Conservation (phyloP, 2,329 filamentous ascomycete genomes). For the Penicillium verrucosum region DNA sequence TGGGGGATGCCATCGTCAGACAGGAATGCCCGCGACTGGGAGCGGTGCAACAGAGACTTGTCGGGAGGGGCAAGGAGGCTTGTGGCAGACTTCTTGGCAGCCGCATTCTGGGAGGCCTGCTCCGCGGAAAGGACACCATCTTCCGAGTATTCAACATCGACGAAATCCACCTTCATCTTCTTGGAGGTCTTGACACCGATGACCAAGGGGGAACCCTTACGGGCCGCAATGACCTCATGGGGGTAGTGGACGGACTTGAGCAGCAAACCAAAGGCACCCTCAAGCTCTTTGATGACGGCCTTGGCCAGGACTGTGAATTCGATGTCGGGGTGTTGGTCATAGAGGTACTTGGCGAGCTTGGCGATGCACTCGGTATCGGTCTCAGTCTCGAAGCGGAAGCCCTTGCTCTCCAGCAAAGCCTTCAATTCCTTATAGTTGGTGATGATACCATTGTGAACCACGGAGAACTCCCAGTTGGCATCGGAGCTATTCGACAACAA, state of each 20-base stretch:
- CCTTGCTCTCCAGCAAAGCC: conserved; percentile 87
- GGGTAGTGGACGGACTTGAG: conserved; percentile 99
- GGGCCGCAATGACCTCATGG: conserved; percentile 94
- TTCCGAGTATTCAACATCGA: conserved; percentile 95
- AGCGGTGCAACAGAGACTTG: conserved; percentile 97
- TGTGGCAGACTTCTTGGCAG: conserved; percentile 81
- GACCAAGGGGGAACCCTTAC: conserved; percentile 96
- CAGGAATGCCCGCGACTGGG: conserved; percentile 97
- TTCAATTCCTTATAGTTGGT: conserved; percentile 99
- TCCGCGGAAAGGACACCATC: conserved; percentile 87
- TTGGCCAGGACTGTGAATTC: conserved; percentile 96
- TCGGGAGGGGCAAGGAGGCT: conserved; percentile 82
- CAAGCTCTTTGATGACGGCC: conserved; percentile 95
- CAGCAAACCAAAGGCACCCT: conserved; percentile 94
- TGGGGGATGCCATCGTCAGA: conserved; percentile 97
- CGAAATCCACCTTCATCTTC: conserved; percentile 99
- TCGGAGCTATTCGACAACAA: conserved; percentile 66
- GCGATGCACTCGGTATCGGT: conserved; percentile 99
- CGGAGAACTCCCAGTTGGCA: conserved; percentile 88
- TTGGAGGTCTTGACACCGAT: conserved; percentile 95
- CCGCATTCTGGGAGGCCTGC: conserved; percentile 91
- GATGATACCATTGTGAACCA: conserved; percentile 99
- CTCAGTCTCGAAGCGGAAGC: conserved; percentile 98
- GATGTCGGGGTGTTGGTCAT: conserved; percentile 88
- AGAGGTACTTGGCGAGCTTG: conserved; percentile 97